Conservation (phyloP, 1,284 basidiomycete species). For the Anthracocystis setariae region DNA sequence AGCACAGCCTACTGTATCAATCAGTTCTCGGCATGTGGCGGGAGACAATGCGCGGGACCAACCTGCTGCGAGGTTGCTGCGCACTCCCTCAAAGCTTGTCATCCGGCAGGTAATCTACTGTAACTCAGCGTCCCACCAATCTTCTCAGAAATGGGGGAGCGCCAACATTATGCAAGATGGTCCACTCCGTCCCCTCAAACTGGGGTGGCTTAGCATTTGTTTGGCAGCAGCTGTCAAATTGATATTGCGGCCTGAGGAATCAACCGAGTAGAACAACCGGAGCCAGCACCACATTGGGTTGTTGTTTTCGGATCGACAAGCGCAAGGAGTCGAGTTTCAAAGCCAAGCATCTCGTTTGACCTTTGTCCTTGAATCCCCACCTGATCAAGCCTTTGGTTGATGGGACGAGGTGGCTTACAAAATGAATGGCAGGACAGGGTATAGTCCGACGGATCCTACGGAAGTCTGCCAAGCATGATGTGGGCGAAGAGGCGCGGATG, state of each 20-base stretch:
- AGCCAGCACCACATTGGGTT: neutral
- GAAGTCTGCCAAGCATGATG: slow-evolving; percentile 23
- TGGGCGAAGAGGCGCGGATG: slow-evolving; percentile 15
- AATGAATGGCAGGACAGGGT: neutral
- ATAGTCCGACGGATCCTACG: slow-evolving; percentile 15
- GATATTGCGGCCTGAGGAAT: slow-evolving; percentile 14
- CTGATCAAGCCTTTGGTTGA: too few relatives aligned
- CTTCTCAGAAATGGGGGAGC: neutral
- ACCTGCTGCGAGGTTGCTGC: neutral
- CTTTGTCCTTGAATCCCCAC: too few relatives aligned
- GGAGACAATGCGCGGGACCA: too few relatives aligned
- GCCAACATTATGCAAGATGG: neutral
- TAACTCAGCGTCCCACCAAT: neutral
- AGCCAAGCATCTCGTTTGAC: too few relatives aligned
- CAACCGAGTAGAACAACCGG: too few relatives aligned
- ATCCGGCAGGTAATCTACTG: too few relatives aligned
- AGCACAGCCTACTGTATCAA: neutral
- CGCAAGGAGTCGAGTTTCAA: too few relatives aligned
- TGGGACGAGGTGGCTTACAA: too few relatives aligned
- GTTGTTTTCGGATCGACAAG: too few relatives aligned
- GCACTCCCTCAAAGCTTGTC: too few relatives aligned
- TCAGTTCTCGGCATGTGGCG: too few relatives aligned
- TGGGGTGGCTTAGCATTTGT: neutral
- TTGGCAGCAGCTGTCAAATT: slow-evolving; percentile 12
- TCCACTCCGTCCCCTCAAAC: too few relatives aligned